Conservation (phyloP, 495 filamentous ascomycete species). For the Venustampulla echinocandica region DNA sequence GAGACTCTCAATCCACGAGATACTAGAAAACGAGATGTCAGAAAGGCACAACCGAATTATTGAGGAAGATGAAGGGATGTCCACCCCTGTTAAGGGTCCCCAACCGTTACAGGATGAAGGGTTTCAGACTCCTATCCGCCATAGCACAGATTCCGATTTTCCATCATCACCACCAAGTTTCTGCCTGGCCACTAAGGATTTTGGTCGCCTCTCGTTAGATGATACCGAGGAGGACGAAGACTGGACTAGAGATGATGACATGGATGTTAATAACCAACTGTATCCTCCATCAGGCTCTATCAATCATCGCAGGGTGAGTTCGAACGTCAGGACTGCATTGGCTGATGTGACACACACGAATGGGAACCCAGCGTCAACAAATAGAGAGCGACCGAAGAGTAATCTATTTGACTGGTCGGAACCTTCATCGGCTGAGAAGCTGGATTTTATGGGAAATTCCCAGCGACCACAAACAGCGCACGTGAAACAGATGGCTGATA, state of each 20-base stretch:
- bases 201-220: constrained; percentile 42
- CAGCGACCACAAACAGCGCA: constrained; percentile 81
- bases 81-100: constrained; percentile 44
- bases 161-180: constrained; percentile 23
- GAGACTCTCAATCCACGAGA: constrained; percentile 18
- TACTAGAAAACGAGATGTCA: constrained; percentile 28
- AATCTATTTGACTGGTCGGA: constrained; percentile 88
- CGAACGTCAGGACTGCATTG: constrained; percentile 34
- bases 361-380: constrained; percentile 27
- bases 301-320: constrained; percentile 35
- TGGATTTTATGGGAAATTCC: constrained; percentile 43
- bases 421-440: constrained; percentile 47
- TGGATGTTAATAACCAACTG: constrained; percentile 40
- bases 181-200: constrained; percentile 27
- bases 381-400: constrained; percentile 41
- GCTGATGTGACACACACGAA: constrained; percentile 34
- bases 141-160: constrained; percentile 10
- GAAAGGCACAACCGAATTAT: constrained; percentile 48
- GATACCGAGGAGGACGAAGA: constrained; percentile 54
- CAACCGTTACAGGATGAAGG: constrained; percentile 14
- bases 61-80: constrained; percentile 55
- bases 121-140: constrained; percentile 17
- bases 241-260: constrained; percentile 46
- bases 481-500: constrained; percentile 70
- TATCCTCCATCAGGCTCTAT: constrained; percentile 40